Evolutionary conservation across 73 alveolate genomes (phyloP), one percentile per base, ranked within the genome.

Genomic region (Stentor roeselii): DNA sequence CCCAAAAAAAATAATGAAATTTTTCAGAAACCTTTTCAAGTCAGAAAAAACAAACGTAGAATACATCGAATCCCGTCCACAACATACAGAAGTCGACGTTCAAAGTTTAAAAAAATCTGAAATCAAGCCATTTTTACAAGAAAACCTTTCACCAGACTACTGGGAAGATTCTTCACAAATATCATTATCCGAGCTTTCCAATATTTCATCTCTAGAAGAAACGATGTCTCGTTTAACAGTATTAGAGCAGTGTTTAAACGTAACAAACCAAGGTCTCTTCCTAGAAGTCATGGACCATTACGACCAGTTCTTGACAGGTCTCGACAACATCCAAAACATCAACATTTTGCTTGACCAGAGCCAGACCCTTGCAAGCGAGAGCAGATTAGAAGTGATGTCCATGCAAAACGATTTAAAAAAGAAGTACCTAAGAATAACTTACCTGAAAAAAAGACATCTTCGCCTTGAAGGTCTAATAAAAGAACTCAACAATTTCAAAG

Each of bases 271-370:
- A 27, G 80, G 80, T 3, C 41, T 67, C 14, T 67, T 21, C 37
- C 34, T 67, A 32, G 41, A 67, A 67, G 80, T 67, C 27, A 67
- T 67, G 80, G 37, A 67, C 34, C n/a, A 67, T 34, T 67, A 67
- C 34, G 80, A 67, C 41, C 21, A 34, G 14, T 67, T 67, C 2
- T 21, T 67, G 37, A 30, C n/a, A 21, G 80, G 80, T 27, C n/a
- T 67, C 27, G 80, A 67, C n/a, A 67, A 67, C 2, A 67, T 67
- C 37, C 80, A 67, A 2, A 21, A 21, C 21, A 67, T 67, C 0
- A 21, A 21, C n/a, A 67, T 21, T 0, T 2, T 67, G 14, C 37
- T 67, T 21, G n/a, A 21, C 2, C 15, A 21, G 34, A 30, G 50
- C 37, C 21, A 67, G 41, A 15, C 37, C 34, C 41, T 67, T 30